Percentiles rank a stretch among this genome's conserved stretches.
Conservation (phyloP, 495 filamentous ascomycete species). For the Aspergillus sclerotiicarbonarius region DNA sequence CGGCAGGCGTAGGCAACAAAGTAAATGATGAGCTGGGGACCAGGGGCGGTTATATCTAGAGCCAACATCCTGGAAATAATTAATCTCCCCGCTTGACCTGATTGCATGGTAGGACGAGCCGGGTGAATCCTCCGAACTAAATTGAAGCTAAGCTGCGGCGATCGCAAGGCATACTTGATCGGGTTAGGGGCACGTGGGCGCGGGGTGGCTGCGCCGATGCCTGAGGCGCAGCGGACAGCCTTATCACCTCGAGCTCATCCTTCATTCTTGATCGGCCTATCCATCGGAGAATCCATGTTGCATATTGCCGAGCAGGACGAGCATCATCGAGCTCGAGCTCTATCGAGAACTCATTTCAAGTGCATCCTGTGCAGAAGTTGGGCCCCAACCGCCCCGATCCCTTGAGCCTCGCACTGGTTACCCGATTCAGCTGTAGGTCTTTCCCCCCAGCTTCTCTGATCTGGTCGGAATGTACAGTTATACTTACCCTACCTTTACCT, state of each 20-base stretch:
- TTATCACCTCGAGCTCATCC: not conserved
- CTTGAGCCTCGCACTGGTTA: slow-evolving; percentile 21
- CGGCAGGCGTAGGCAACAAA: not conserved
- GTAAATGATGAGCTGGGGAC: not conserved
- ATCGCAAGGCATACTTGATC: not conserved
- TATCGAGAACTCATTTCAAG: not conserved
- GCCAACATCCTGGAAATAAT: not conserved
- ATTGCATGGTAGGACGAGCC: too few relatives aligned
- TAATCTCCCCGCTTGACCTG: not conserved
- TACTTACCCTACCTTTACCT: not conserved
- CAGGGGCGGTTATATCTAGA: not conserved
- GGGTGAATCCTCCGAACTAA: too few relatives aligned
- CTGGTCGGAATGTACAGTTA: not conserved
- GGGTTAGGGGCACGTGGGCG: not conserved
- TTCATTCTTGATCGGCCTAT: not conserved
- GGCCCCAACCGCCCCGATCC: not conserved
- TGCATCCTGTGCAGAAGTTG: not conserved
- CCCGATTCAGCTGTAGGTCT: slow-evolving; percentile 13
- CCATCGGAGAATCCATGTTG: not conserved
- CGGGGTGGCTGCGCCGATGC: not conserved
- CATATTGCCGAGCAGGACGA: not conserved
- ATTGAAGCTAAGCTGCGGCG: not conserved
- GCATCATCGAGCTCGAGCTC: not conserved
- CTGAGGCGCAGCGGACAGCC: not conserved
- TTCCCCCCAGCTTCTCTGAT: not conserved